These are phyloP conservation scores for Penicillium flavigenum DNA, from an alignment of 495 filamentous ascomycete genomes.

Conservation along the genomic window DNA sequence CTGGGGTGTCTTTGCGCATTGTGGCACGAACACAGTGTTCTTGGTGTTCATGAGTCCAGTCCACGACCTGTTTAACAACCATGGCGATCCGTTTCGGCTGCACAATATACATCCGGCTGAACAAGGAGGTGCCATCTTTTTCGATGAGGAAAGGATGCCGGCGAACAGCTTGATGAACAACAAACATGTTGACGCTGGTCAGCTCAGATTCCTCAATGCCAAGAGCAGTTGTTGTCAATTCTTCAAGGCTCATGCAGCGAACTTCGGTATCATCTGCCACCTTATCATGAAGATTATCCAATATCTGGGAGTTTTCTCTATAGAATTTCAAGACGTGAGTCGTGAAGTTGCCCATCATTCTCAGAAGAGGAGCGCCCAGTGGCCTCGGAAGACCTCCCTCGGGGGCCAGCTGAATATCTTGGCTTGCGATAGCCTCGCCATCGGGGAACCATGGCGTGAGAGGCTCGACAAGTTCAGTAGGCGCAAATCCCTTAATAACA, in stretches of 20 bases:
- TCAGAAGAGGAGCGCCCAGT: slow-evolving; percentile 36
- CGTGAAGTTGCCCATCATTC: slow-evolving; percentile 35
- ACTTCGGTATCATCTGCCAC: slow-evolving; percentile 49
- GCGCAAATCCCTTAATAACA: slow-evolving; percentile 62
- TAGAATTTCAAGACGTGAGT: slow-evolving; percentile 34
- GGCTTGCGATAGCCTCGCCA: slow-evolving; percentile 33
- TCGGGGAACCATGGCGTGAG: slow-evolving; percentile 64
- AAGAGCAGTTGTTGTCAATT: slow-evolving; percentile 58
- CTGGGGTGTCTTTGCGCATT: slow-evolving; percentile 19
- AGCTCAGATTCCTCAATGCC: slow-evolving; percentile 43
- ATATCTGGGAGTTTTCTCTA: slow-evolving; percentile 44
- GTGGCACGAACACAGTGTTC: slow-evolving; percentile 38
- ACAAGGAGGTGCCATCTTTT: slow-evolving; percentile 50
- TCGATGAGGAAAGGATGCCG: slow-evolving; percentile 40
- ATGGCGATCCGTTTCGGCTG: slow-evolving; percentile 46
- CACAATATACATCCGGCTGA: slow-evolving; percentile 47
- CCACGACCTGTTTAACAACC: slow-evolving; percentile 46
- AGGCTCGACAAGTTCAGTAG: slow-evolving; percentile 53
- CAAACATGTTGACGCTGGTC: slow-evolving; percentile 58
- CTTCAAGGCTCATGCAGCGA: slow-evolving; percentile 57
- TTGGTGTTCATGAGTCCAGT: slow-evolving; percentile 61
- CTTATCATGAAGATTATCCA: slow-evolving; percentile 51
- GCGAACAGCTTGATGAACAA: slow-evolving; percentile 62
- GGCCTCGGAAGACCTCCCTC: slow-evolving; percentile 48
- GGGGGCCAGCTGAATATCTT: slow-evolving; percentile 42